A percentile compares a stretch with the other conserved stretches of the same genome.
These are phyloP conservation scores for Ceratocystis colombiana DNA, from an alignment of 2,329 filamentous ascomycete species.

Conservation along the genomic window DNA sequence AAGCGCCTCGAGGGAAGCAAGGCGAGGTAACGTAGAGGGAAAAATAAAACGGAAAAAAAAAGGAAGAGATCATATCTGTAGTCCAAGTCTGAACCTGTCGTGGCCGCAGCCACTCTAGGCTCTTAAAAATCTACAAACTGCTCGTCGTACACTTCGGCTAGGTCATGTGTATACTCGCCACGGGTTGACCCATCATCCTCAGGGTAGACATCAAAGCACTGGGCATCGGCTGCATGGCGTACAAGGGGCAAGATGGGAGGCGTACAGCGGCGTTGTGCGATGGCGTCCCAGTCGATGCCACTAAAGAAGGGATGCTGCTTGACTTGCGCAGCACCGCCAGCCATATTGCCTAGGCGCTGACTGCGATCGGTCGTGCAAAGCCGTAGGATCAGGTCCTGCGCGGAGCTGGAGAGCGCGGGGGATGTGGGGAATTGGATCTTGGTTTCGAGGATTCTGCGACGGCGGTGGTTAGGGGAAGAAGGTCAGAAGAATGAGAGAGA, in stretches of 20 bases:
- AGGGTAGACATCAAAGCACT: conserved; percentile 77
- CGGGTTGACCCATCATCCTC: conserved; percentile 54
- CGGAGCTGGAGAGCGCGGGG: conserved; percentile 54
- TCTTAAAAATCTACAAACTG: conserved; percentile 60
- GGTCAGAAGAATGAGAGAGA: neutral
- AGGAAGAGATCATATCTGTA: neutral
- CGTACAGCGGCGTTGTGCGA: conserved; percentile 52
- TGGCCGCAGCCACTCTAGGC: neutral
- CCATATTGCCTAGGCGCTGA: conserved; percentile 66
- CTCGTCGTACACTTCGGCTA: conserved; percentile 58
- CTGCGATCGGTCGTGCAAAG: conserved; percentile 73
- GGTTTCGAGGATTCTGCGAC: conserved; percentile 61
- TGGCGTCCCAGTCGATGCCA: conserved; percentile 61
- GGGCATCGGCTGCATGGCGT: conserved; percentile 60
- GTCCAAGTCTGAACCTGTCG: neutral
- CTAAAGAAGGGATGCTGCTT: conserved; percentile 69
- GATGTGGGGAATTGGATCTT: conserved; percentile 62
- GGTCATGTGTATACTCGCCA: conserved; percentile 53
- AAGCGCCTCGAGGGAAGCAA: neutral
- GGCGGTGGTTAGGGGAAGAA: conserved; percentile 21
- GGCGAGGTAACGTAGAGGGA: neutral
- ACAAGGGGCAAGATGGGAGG: conserved; percentile 70
- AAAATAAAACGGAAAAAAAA: neutral
- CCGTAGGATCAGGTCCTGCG: conserved; percentile 63
- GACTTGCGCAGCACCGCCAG: conserved; percentile 60